These are phyloP conservation scores for Pseudotsuga menziesii DNA, from an alignment of 75 land plant genomes.

Conservation along the genomic window DNA sequence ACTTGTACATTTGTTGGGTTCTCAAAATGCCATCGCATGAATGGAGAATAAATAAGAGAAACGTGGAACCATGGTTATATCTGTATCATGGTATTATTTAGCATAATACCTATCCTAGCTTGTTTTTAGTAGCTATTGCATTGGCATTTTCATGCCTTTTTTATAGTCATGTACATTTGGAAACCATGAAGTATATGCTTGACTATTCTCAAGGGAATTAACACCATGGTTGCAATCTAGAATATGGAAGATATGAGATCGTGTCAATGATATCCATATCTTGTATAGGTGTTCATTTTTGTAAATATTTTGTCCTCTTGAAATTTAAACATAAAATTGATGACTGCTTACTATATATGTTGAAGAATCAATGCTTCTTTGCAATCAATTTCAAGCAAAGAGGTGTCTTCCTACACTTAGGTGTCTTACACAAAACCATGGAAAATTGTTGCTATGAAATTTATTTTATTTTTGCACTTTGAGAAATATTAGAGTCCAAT, in stretches of 20 bases:
- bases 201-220: neutral
- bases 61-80: neutral
- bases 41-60: neutral
- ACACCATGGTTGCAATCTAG: too few relatives aligned
- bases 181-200: neutral
- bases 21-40: neutral
- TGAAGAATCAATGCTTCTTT: neutral
- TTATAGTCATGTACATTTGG: neutral
- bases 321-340: too few relatives aligned
- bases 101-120: neutral
- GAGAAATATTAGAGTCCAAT: too few relatives aligned
- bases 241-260: too few relatives aligned
- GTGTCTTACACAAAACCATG: too few relatives aligned
- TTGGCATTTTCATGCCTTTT: neutral
- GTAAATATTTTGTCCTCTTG: too few relatives aligned
- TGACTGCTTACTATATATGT: neutral
- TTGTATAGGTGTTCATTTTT: too few relatives aligned
- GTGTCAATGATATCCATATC: too few relatives aligned
- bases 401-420: too few relatives aligned
- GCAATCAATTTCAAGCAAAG: neutral
- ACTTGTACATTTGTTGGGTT: neutral
- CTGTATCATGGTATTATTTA: neutral
- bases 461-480: too few relatives aligned
- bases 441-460: too few relatives aligned
- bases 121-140: neutral